Evolutionary conservation across 495 filamentous ascomycete genomes (phyloP).

Genomic region (Tirmania nivea): DNA sequence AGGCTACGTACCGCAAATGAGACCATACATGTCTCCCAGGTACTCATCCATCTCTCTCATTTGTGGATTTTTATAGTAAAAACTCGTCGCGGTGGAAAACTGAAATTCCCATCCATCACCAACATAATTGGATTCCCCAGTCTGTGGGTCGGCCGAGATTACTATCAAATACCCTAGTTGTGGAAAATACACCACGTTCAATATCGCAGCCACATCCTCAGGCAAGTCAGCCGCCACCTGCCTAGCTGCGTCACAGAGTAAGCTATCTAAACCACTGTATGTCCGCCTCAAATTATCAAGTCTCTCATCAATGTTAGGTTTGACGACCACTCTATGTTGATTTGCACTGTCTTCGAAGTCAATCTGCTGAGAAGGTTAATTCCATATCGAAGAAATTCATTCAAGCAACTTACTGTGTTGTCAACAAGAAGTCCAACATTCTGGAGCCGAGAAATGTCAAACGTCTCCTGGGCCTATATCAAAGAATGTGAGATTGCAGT

Average conservation of each 20-base stretch:
- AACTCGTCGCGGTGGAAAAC: constrained; percentile 48
- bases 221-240: constrained; percentile 43
- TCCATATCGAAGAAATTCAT: constrained; percentile 14
- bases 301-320: constrained; percentile 45
- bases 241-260: constrained; percentile 45
- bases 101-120: constrained; percentile 58
- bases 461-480: constrained; percentile 7
- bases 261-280: constrained; percentile 52
- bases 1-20: constrained; percentile 42
- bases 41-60: constrained; percentile 69
- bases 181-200: constrained; percentile 74
- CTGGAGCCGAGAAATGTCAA: constrained; percentile 27
- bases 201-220: constrained; percentile 31
- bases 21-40: constrained; percentile 64
- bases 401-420: constrained; percentile 25
- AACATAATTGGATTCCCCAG: constrained; percentile 41
- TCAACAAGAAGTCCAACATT: constrained; percentile 47
- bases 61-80: constrained; percentile 69
- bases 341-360: constrained; percentile 64
- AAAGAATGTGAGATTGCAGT: too few relatives aligned
- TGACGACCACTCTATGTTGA: constrained; percentile 51
- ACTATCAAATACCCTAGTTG: constrained; percentile 79
- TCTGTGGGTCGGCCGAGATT: constrained; percentile 39
- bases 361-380: constrained; percentile 21
- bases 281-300: constrained; percentile 57